These are phyloP conservation scores for Williopsis jadinii DNA, from an alignment of 1,139 yeast genomes.

Conservation along the genomic window DNA sequence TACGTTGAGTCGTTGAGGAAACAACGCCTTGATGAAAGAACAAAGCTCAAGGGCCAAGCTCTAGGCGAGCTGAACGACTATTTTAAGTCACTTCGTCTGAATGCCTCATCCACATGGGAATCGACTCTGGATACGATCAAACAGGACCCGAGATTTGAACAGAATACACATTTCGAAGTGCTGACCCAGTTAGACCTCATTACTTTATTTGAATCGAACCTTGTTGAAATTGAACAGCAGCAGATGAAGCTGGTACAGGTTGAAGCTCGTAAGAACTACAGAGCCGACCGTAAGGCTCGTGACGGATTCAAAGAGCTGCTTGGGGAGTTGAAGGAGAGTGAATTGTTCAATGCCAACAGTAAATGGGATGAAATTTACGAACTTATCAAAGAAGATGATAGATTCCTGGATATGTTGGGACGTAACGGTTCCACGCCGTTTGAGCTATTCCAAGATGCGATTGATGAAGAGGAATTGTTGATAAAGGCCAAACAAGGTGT, in stretches of 20 bases:
- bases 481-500: slow-evolving; percentile 55
- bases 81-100: slow-evolving; percentile 25
- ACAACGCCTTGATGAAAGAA: slow-evolving; percentile 29
- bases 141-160: slow-evolving; percentile 46
- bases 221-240: slow-evolving; percentile 34
- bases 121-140: slow-evolving; percentile 33
- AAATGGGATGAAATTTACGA: slow-evolving; percentile 54
- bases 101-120: slow-evolving; percentile 23
- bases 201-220: slow-evolving; percentile 40
- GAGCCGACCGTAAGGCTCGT: slow-evolving; percentile 61
- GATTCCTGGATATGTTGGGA: slow-evolving; percentile 62
- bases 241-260: slow-evolving; percentile 32
- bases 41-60: slow-evolving; percentile 39
- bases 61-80: slow-evolving; percentile 45
- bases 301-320: slow-evolving; percentile 48
- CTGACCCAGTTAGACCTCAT: slow-evolving; percentile 58
- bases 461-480: slow-evolving; percentile 54
- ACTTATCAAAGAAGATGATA: slow-evolving; percentile 45
- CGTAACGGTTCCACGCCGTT: slow-evolving; percentile 74
- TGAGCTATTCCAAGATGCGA: slow-evolving; percentile 71
- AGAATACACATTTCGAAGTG: slow-evolving; percentile 48
- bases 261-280: slow-evolving; percentile 35
- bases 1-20: slow-evolving; percentile 37
- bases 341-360: slow-evolving; percentile 46
- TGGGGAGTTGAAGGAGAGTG: slow-evolving; percentile 28